These are phyloP conservation scores for Sordariomycetes sp. DNA, from an alignment of 2,329 filamentous ascomycete species.

Conservation along the genomic window DNA sequence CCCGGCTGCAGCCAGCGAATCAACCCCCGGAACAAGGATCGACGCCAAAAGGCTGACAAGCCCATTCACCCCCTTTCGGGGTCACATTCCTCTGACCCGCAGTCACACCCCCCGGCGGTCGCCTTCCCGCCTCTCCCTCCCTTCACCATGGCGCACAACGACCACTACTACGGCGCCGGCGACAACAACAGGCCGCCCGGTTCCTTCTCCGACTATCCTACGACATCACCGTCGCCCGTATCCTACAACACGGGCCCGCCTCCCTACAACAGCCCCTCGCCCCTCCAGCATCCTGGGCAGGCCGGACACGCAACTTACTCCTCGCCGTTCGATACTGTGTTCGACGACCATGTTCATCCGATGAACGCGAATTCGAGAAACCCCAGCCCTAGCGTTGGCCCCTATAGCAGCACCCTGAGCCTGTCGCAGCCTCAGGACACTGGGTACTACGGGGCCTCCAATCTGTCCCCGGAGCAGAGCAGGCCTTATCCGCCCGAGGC, in stretches of 20 bases:
- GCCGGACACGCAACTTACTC: constrained; percentile 23
- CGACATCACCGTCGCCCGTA: constrained; percentile 7
- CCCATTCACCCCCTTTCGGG: background rate
- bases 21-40: background rate
- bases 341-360: constrained; percentile 58
- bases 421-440: constrained; percentile 30
- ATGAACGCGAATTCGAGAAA: constrained; percentile 20
- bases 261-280: constrained; percentile 2
- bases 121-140: background rate
- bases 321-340: constrained; percentile 55
- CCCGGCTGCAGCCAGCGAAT: background rate
- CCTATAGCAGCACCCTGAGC: constrained; percentile 24
- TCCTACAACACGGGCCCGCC: constrained; percentile 5
- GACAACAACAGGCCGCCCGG: constrained; percentile 5
- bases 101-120: background rate
- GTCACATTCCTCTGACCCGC: background rate
- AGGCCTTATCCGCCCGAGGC: constrained; percentile 31
- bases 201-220: constrained; percentile 4
- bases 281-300: constrained; percentile 18
- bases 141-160: constrained; percentile 8
- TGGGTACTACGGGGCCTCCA: constrained; percentile 41
- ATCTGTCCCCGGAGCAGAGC: constrained; percentile 21
- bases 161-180: constrained; percentile 7
- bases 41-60: background rate
- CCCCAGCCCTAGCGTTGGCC: constrained; percentile 12